Base-by-base conservation (phyloP, 1,284 basidiomycete genomes). In the Malassezia equina region DNA sequence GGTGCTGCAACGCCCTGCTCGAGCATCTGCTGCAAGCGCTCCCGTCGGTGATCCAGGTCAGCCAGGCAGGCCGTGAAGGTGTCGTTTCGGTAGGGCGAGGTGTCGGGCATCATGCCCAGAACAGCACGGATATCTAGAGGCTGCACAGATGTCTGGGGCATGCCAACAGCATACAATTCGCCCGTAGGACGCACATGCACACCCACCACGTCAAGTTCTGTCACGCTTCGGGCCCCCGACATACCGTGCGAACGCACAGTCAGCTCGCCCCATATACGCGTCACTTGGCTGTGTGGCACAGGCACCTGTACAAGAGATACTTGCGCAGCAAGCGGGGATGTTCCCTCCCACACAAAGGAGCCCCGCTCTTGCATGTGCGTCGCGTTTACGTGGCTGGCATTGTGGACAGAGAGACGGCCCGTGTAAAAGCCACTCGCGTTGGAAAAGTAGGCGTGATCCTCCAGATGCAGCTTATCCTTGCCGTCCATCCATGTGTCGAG, bases 341-440 rank as follows among this genome's bases (percentile, higher is more conserved):
- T n/a, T 12, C 12, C 4, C 25, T 45, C 40, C 54, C 54, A 56
- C 13, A 24, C 36, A 4, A 32, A n/a, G n/a, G n/a, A 24, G 15
- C 54, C 54, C 13, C 54, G 47, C 19, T 43, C 40, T 8, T n/a
- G 49, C 19, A 15, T 11, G 19, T 51, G 28, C 17, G 36, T 27
- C 28, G 17, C 12, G 41, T 17, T 6, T 7, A 24, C 8, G 27
- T 41, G 24, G 7, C 24, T 28, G 9, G 13, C 19, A n/a, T 47
- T 41, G 28, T 49, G 15, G 32, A n/a, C 31, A 3, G 42, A 7
- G 7, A 46, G 39, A 11, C 43, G 34, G 17, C 57, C 57, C 9
- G 23, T 8, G 21, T 51, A 59, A 17, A 51, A 55, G 5, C 52
- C 48, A 21, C 44, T 51, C 27, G 51, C 25, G 28, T 59, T 59